Conservation (phyloP, 2,329 filamentous ascomycete species). For the Fonsecaea nubica region DNA sequence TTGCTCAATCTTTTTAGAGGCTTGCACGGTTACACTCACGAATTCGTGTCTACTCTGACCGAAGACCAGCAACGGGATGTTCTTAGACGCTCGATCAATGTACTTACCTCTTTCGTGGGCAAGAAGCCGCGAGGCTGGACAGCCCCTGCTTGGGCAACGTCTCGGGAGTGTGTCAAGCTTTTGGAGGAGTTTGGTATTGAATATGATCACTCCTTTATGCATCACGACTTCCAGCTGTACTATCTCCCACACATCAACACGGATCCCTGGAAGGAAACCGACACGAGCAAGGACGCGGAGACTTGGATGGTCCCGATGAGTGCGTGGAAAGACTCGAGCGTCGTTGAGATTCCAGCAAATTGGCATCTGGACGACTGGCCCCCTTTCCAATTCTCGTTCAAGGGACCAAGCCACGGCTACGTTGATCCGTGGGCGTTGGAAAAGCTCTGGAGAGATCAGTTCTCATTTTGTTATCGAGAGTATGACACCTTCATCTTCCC, state of each 20-base stretch:
- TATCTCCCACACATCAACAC: constrained; percentile 3
- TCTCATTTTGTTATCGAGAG: constrained; percentile 36
- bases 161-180: constrained; percentile 47
- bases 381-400: constrained; percentile 47
- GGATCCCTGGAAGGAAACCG: not conserved
- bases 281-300: not conserved
- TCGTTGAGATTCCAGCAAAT: constrained; percentile 55
- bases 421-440: constrained; percentile 50
- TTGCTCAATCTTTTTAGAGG: constrained; percentile 46
- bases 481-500: not conserved
- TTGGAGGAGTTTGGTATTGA: constrained; percentile 52
- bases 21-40: constrained; percentile 74
- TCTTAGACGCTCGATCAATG: constrained; percentile 76
- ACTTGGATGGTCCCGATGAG: constrained; percentile 43
- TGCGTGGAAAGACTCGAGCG: constrained; percentile 41
- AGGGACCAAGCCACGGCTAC: constrained; percentile 26
- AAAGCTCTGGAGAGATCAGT: constrained; percentile 55
- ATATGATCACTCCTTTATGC: constrained; percentile 58
- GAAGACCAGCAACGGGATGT: constrained; percentile 77
- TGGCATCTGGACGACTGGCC: constrained; percentile 59
- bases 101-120: constrained; percentile 70
- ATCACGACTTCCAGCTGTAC: constrained; percentile 49
- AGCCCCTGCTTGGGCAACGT: constrained; percentile 51
- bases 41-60: constrained; percentile 74
- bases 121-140: constrained; percentile 71